Evolutionary conservation across 129 eudicot species (phyloP).

Genomic region (Artemisia argyi): DNA sequence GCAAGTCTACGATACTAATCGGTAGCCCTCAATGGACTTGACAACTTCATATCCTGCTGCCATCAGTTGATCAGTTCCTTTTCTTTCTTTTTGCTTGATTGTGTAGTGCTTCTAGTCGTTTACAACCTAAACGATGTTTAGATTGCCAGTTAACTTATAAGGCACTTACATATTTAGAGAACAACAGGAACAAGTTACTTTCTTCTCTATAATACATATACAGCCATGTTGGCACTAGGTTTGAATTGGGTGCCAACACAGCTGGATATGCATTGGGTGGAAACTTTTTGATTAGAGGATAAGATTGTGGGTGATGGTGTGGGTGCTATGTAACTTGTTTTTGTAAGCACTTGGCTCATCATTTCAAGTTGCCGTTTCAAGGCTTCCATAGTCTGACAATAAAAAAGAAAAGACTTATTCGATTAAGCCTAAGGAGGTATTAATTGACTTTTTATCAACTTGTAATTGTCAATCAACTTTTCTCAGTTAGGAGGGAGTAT

Average conservation of each 20-base stretch:
- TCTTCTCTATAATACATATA: no score
- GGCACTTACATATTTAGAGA: neutral
- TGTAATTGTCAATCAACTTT: constrained; percentile 4
- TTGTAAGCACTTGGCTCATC: neutral
- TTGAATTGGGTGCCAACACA: neutral
- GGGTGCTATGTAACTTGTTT: neutral
- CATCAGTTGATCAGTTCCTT: neutral
- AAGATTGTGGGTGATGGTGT: neutral
- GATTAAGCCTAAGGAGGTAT: neutral
- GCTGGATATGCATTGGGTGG: neutral
- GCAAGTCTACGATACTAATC: neutral
- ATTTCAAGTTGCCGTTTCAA: neutral
- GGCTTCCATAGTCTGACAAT: constrained; percentile 6
- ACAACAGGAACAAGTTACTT: neutral
- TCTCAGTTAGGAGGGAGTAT: neutral
- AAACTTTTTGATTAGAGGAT: neutral
- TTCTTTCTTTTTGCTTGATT: neutral
- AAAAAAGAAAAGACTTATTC: neutral
- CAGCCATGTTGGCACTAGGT: neutral
- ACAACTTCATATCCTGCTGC: neutral
- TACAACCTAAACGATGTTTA: neutral
- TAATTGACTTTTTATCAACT: constrained; percentile 6
- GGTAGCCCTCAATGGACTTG: neutral
- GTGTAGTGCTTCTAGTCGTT: neutral
- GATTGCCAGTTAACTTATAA: constrained; percentile 1